Base-by-base conservation (phyloP, 1,284 basidiomycete genomes). In the Clitocybe nebularis region DNA sequence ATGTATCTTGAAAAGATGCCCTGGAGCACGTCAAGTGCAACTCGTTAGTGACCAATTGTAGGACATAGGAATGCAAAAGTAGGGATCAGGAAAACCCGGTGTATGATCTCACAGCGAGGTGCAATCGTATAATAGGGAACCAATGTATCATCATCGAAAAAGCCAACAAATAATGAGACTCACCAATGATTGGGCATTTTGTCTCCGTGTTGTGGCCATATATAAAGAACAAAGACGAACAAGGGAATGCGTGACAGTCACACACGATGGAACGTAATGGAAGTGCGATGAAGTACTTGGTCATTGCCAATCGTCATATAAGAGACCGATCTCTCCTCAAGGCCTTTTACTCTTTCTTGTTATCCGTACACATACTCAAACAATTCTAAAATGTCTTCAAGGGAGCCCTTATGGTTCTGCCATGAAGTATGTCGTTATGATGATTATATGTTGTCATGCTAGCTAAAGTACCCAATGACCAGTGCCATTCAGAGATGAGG, bases 371-470 rank as follows among this genome's bases (percentile, higher is more conserved):
- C 35, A 35, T 39, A 44, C 35, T 19, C 36, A 41, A 36, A 24
- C 14, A 47, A 6, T 30, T 21, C 25, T 21, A 51, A 40, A 26
- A 87, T 87, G 84, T 81, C 82, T 6, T 67, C 76, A 11, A 67
- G 81, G 61, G 81, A 84, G 49, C 77, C 82, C 5, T 58, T 86
- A 56, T 89, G 87, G 86, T 89, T 70, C 56, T 89, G 86, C 49
- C 83, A 89, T 59, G 71, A 87, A 66, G 85, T 82, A 33, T 13
- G 70, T 63, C 5, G 36, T n/a, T 14, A 19, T 22, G 23, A 21
- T 6, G n/a, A 5, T 34, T 22, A 33, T 20, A 3, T n/a, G 38
- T 19, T 11, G 6, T 43, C 21, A 24, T 23, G 36, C 21, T 46
- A 36, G 39, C 21, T 43, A 38, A 38, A 55, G 4, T 48, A 44